These are phyloP conservation scores for Bertia moriformis DNA, from an alignment of 2,329 filamentous ascomycete genomes.

Conservation along the genomic window DNA sequence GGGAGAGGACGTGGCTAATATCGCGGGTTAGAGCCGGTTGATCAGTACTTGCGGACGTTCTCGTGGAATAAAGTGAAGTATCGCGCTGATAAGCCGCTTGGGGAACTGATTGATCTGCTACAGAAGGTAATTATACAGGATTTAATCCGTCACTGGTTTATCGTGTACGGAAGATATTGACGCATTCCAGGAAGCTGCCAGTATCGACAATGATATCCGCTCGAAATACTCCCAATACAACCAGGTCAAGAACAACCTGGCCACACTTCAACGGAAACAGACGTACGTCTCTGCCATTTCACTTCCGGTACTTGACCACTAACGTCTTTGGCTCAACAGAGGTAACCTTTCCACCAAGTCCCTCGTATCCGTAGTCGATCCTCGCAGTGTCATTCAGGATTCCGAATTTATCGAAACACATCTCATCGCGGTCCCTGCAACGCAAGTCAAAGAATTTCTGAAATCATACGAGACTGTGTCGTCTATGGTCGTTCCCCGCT, in stretches of 20 bases:
- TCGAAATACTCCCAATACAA: conserved; percentile 91
- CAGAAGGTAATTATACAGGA: conserved; percentile 51
- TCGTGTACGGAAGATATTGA: not conserved
- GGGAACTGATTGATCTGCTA: conserved; percentile 72
- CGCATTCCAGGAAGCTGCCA: conserved; percentile 58
- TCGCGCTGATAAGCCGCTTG: conserved; percentile 76
- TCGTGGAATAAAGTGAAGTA: conserved; percentile 98
- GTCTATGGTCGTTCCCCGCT: conserved; percentile 87
- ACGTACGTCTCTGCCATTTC: conserved; percentile 39
- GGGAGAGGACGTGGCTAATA: not conserved
- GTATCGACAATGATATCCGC: conserved; percentile 92
- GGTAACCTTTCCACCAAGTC: conserved; percentile 92
- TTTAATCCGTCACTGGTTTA: too few relatives aligned
- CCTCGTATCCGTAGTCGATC: conserved; percentile 75
- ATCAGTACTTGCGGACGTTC: conserved; percentile 80
- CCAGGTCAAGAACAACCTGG: conserved; percentile 70
- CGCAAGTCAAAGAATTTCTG: conserved; percentile 73
- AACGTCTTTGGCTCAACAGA: conserved; percentile 21
- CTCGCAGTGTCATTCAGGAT: conserved; percentile 65
- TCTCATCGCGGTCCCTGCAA: conserved; percentile 73
- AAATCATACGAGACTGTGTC: conserved; percentile 76
- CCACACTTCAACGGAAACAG: conserved; percentile 70
- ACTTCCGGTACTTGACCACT: conserved; percentile 1
- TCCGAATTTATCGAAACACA: conserved; percentile 97
- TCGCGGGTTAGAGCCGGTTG: conserved; percentile 62